Evolutionary conservation across 2,329 filamentous ascomycete species (phyloP), one percentile per base, ranked within the genome.

Genomic region (Pyricularia pennisetigena): DNA sequence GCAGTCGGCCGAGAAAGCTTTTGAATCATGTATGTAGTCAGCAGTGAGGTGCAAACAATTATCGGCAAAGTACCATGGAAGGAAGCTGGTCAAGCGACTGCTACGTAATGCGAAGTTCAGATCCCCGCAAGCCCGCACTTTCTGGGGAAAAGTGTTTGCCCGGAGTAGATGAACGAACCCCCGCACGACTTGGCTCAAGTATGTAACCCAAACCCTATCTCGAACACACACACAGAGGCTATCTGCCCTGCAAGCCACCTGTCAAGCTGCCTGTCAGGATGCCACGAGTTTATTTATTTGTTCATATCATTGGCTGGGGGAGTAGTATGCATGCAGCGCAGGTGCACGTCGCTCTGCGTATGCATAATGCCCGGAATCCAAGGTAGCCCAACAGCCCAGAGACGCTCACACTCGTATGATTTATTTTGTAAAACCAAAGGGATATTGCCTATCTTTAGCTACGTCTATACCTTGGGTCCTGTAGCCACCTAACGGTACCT

Each of bases 101-200:
- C 65, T 26, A 41, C 24, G 61, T 28, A 63, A 23, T 28, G 12
- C 24, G 14, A 28, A 12, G 26, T 26, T 29, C 59, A 28, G 24
- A 8, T 62, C 59, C 59, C 59, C 59, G 26, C 59, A 28, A n/a
- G 41, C 41, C 41, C 41, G 28, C 61, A 63, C 24, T 65, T 41
- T 23, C 14, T 26, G 59, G 54, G 66, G 66, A 67, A 67, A 67
- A 67, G 66, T 32, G 54, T 67, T 67, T 67, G 29, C 66, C 66
- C 66, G 66, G 41, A 67, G 23, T 28, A 26, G 23, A 61, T 26
- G 23, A 24, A 35, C 7, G n/a, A n/a, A n/a, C n/a, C 32, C 32
- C 32, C 32, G 14, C 32, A 35, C 32, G 29, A 30, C 29, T 30
- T 30, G n/a, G n/a, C 29, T 14, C 16, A 14, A 14, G 32, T 16